These are phyloP conservation scores for Phytophthora kernoviae DNA, from an alignment of 352 stramenopile genomes.

Conservation along the genomic window DNA sequence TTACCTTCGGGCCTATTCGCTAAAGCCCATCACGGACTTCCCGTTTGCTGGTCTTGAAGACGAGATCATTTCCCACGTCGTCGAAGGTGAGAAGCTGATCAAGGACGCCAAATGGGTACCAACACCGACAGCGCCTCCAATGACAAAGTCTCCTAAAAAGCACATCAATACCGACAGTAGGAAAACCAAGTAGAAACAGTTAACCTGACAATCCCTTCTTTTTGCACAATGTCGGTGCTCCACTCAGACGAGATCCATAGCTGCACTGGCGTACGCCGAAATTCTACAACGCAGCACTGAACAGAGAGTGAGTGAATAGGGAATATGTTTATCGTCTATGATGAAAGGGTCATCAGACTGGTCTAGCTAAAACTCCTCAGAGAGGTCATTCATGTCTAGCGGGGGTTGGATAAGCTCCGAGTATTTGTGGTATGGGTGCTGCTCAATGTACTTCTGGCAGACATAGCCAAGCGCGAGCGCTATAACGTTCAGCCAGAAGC, in stretches of 20 bases:
- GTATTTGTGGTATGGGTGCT: conserved; percentile 71
- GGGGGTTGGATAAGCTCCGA: conserved; percentile 43
- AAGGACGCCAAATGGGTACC: conserved; percentile 24
- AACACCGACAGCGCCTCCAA: conserved; percentile 7
- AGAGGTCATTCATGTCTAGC: conserved; percentile 45
- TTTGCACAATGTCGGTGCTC: background rate
- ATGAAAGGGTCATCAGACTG: conserved; percentile 4
- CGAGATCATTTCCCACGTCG: conserved; percentile 45
- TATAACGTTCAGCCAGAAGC: conserved; percentile 62
- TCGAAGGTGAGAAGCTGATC: conserved; percentile 40
- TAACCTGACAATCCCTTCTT: conserved; percentile 13
- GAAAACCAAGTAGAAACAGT: conserved; percentile 16
- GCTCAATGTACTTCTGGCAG: conserved; percentile 69
- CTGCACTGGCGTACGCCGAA: background rate
- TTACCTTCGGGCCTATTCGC: conserved; percentile 50
- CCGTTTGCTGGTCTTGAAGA: conserved; percentile 61
- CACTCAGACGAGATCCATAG: background rate
- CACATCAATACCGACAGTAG: background rate
- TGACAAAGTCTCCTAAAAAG: conserved; percentile 13
- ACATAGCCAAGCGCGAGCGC: conserved; percentile 52
- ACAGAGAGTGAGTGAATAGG: background rate
- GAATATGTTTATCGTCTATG: conserved; percentile 22
- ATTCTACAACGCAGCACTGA: background rate
- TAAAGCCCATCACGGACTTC: conserved; percentile 62
- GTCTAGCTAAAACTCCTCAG: conserved; percentile 45